Base-by-base conservation (phyloP, 75 land plant genomes). In the Ceratopteris richardii region DNA sequence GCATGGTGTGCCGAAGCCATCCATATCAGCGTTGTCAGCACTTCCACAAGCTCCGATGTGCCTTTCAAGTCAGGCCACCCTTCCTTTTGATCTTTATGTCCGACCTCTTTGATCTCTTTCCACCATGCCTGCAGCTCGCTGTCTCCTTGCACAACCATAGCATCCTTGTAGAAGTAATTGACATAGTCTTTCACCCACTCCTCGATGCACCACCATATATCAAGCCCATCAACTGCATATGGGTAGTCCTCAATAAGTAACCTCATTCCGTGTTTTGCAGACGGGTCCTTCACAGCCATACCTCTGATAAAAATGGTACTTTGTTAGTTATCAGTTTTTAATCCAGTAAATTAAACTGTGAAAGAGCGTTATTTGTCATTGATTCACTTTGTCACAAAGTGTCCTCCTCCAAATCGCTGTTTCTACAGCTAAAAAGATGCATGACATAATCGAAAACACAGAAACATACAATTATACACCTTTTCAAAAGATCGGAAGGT, bases 91-190 rank as follows among this genome's bases (percentile, higher is more conserved):
- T 86, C 90, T 6, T 69, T 80, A 51, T 86, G 90, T 22, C 90
- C 86, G 14, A 66, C 58, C 10, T 73, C 64, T 0, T 68, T 54
- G 1, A 82, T 19, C 48, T 86, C 90, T 2, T 33, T 39, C 87
- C 90, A 86, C 90, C 90, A 86, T 28, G 67, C 66, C 29, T 77
- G 82, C 20, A 86, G 82, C 69, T 86, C 90, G 9, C 44, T 7
- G 51, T 86, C 90, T 0, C 46, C 22, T 11, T 52, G 51, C 4
- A 86, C 58, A 0, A 58, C 48, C 21, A 79, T 58, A 10, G 80
- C 86, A 3, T 7, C 54, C n/a, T 60, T 31, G 70, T 86, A 86
- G 71, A 71, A 86, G 31, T 72, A 53, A 41, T 57, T 26, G 44
- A 82, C 56, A 56, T 82, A 86, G n/a, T 74, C 78, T 6, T 29